Conservation (phyloP, 192 early-diverging fungal genomes). For the Haplosporangium gracile region DNA sequence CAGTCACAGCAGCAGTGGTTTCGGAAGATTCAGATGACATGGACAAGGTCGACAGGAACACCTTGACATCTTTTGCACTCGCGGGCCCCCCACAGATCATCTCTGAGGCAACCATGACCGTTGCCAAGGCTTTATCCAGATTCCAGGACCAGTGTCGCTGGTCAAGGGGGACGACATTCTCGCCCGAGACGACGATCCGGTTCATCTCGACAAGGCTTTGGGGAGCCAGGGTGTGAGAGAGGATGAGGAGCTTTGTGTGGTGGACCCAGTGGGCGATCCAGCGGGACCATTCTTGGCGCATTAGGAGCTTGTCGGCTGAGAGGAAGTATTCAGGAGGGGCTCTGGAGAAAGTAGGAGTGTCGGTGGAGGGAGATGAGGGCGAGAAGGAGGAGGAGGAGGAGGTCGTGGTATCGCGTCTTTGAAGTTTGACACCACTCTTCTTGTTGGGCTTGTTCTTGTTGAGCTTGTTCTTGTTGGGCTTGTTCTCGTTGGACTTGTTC, state of each 20-base stretch:
- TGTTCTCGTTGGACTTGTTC: too few species aligned
- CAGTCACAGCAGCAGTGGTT: not conserved
- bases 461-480: too few species aligned
- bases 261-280: constrained; percentile 44
- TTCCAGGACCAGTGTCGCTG: constrained; percentile 50
- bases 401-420: not conserved
- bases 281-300: constrained; percentile 48
- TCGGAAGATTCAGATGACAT: not conserved
- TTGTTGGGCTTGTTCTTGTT: not conserved
- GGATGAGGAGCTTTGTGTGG: constrained; percentile 35
- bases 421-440: not conserved
- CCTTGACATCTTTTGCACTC: not conserved
- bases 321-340: constrained; percentile 17
- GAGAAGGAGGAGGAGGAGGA: not conserved
- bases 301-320: constrained; percentile 33
- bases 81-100: constrained; percentile 38
- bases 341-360: too few species aligned
- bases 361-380: not conserved
- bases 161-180: constrained; percentile 23
- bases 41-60: constrained; percentile 15
- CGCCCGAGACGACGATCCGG: constrained; percentile 22
- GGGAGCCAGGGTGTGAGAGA: constrained; percentile 33
- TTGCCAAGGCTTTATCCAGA: constrained; percentile 37
- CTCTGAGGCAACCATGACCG: constrained; percentile 38
- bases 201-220: constrained; percentile 25